Percentiles rank a stretch among this genome's conserved stretches.
phyloP scores from a whole-genome alignment of 1,139 yeast genomes.

The Chernovozyma sophiae-reginae region DNA sequence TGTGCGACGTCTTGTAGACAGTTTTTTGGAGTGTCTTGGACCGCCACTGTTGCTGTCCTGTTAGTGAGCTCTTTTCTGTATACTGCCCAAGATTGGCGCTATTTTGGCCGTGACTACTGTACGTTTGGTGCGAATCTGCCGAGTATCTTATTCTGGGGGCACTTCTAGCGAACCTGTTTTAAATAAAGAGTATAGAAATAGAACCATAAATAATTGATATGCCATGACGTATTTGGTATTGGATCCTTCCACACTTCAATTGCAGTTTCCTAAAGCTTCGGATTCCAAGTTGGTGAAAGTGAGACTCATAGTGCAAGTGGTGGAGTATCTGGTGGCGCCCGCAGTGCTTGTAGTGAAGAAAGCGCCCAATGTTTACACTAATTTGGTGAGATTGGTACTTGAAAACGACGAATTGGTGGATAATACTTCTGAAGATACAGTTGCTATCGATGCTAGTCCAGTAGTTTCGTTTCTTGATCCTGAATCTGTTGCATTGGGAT shows the following conservation, averaged over 20 bases:
- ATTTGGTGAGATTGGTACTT: background rate
- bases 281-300: slow-evolving; percentile 17
- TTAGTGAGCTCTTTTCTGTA: too few relatives aligned
- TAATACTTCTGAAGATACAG: background rate
- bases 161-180: too few relatives aligned
- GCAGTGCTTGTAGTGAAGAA: slow-evolving; percentile 11
- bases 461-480: background rate
- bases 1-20: too few relatives aligned
- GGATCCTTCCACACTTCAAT: slow-evolving; percentile 21
- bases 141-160: too few relatives aligned
- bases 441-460: background rate
- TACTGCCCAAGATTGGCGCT: too few relatives aligned
- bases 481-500: slow-evolving; percentile 5
- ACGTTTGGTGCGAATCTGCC: too few relatives aligned
- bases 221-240: slow-evolving; percentile 29
- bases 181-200: too few relatives aligned
- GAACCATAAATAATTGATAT: too few relatives aligned
- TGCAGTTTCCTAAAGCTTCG: slow-evolving; percentile 22
- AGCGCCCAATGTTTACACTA: slow-evolving; percentile 10
- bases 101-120: too few relatives aligned
- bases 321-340: slow-evolving; percentile 12
- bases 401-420: background rate
- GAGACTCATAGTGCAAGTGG: slow-evolving; percentile 30
- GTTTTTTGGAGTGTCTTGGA: too few relatives aligned
- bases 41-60: too few relatives aligned